Percentiles rank a stretch among this genome's conserved stretches.
These are phyloP conservation scores for Globisporangium recalcitrans DNA, from an alignment of 352 stramenopile genomes.

Conservation along the genomic window DNA sequence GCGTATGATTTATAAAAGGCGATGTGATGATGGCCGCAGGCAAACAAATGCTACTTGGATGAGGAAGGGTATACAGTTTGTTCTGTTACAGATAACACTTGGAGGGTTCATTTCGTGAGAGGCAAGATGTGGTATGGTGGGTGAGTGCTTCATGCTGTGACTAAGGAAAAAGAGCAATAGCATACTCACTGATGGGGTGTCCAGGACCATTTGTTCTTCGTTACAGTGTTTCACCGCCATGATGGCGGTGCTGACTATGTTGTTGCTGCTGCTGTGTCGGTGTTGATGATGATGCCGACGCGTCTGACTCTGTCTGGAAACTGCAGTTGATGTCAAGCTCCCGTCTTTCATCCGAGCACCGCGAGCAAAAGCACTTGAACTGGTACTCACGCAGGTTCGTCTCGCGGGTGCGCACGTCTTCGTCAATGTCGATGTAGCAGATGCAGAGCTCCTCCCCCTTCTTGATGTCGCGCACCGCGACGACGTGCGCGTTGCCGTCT, in stretches of 20 bases:
- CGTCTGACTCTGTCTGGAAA: background rate
- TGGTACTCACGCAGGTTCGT: conserved; percentile 70
- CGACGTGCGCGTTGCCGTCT: conserved; percentile 67
- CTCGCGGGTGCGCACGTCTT: conserved; percentile 64
- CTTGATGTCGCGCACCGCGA: conserved; percentile 64
- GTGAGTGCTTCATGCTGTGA: background rate
- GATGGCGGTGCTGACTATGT: background rate
- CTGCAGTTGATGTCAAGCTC: conserved; percentile 7
- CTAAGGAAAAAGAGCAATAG: background rate
- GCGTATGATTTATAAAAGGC: conserved; percentile 64
- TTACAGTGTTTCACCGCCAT: conserved; percentile 1
- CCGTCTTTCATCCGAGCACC: conserved; percentile 45
- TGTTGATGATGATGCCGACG: background rate
- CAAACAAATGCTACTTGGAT: background rate
- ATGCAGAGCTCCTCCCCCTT: conserved; percentile 92
- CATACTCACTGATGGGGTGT: background rate
- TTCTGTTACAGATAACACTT: background rate
- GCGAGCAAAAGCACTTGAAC: conserved; percentile 68
- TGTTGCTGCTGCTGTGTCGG: background rate
- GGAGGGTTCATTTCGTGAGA: background rate
- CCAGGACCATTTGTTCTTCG: too few relatives aligned
- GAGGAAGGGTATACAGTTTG: background rate
- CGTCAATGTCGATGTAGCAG: conserved; percentile 91
- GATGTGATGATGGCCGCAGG: background rate
- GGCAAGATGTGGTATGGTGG: background rate